These are phyloP conservation scores for Parsonsia alboflavescens DNA, from an alignment of 257 asterid genomes.

Conservation along the genomic window DNA sequence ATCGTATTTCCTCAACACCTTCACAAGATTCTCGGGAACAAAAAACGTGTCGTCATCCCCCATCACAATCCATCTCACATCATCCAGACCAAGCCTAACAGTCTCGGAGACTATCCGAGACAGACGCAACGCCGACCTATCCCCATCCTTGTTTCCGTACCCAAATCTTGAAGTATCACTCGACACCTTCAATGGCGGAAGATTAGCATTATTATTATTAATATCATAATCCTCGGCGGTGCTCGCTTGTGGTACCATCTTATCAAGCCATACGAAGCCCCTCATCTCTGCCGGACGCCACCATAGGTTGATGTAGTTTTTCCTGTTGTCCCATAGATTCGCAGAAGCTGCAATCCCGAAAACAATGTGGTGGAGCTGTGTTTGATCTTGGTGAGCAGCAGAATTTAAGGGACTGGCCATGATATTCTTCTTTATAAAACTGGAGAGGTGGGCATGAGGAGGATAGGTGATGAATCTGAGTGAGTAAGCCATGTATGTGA, in stretches of 20 bases:
- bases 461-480: constrained; percentile 1
- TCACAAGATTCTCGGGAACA: constrained; percentile 32
- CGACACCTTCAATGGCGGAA: constrained; percentile 30
- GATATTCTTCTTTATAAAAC: no score
- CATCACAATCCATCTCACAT: constrained; percentile 43
- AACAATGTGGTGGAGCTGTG: constrained; percentile 34
- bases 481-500: constrained; percentile 15
- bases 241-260: neutral
- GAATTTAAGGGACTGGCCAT: no score
- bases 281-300: constrained; percentile 29
- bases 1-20: constrained; percentile 35
- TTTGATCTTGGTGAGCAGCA: constrained; percentile 9
- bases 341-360: constrained; percentile 43
- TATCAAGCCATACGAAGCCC: constrained; percentile 41
- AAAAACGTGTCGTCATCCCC: constrained; percentile 46
- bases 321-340: constrained; percentile 27
- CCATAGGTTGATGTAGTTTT: constrained; percentile 36
- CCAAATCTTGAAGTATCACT: constrained; percentile 23
- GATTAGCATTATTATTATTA: neutral
- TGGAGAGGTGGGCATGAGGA: neutral
- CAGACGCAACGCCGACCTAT: constrained; percentile 29
- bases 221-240: neutral
- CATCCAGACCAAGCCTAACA: constrained; percentile 19
- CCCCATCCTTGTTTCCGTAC: constrained; percentile 20
- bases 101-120: constrained; percentile 30